Evolutionary conservation across 306 rosid species (phyloP), one percentile per base, ranked within the genome.

Genomic region (Datisca glomerata): DNA sequence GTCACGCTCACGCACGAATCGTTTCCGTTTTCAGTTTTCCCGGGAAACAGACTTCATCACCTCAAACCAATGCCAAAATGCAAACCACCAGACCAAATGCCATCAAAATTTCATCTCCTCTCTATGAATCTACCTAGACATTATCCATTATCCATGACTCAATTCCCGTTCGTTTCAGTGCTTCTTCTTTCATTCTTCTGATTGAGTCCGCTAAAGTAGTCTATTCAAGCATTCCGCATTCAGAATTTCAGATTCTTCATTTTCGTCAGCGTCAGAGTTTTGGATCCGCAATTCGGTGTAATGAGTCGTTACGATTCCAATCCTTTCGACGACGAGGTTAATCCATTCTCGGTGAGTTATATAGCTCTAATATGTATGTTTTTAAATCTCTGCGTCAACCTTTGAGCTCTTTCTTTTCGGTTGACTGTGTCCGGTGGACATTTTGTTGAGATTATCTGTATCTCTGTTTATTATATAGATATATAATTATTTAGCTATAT

Each of bases 261-360:
- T 34, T 29, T 29, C 34, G 21, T 16, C 46, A 17, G 15, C 13
- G 15, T 19, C 24, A 42, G 21, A 11, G 6, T 12, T 55, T 51
- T 44, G 35, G 49, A 66, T 70, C 60, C 63, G 45, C 52, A 43
- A 6, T 57, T 22, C 15, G 7, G 28, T 17, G 50, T 37, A 38
- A 79, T 79, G 89, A 65, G 72, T 53, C 83, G 72, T 27, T 62
- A 64, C 83, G 74, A 79, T 32, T 56, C 77, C 27, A 79, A 79
- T 51, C 89, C 83, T 44, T 79, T 79, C 68, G 80, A 54, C 0
- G 76, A 79, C 12, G 75, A 74, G 32, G 80, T 68, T 28, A 79
- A 79, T 68, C 89, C 89, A 12, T 79, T 79, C 14, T 59, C 83
- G 61, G 89, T 79, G 18, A 64, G 74, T 71, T 50, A 17, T 53